Evolutionary conservation across 352 stramenopile species (phyloP).

Genomic region (Sclerospora graminicola): DNA sequence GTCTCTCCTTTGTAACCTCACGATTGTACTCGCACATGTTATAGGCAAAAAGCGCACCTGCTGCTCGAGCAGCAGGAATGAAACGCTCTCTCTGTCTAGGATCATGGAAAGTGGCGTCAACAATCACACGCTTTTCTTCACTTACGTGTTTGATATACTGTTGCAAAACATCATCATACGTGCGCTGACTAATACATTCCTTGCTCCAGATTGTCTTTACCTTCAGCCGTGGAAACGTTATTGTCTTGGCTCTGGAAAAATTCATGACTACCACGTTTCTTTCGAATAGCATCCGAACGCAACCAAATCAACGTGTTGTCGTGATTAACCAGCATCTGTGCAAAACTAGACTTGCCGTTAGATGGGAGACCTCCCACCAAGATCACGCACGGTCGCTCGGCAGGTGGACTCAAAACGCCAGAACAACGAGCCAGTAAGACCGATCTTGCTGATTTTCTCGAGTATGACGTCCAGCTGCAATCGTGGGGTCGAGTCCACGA

Average conservation of each 20-base stretch:
- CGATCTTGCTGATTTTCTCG: conserved; percentile 29
- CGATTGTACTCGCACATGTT: conserved; percentile 57
- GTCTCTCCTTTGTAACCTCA: conserved; percentile 50
- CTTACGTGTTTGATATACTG: conserved; percentile 24
- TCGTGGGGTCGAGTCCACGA: no score
- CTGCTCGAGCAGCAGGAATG: conserved; percentile 18
- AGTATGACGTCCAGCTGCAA: conserved; percentile 24
- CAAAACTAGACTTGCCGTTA: conserved; percentile 58
- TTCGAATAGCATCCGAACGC: no score
- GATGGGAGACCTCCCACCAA: conserved; percentile 43
- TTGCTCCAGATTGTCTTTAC: no score
- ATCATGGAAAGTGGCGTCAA: no score
- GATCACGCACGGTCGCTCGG: no score
- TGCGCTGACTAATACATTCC: no score
- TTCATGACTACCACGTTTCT: conserved; percentile 25
- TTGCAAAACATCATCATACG: no score
- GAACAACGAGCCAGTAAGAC: no score
- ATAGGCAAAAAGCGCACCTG: conserved; percentile 42
- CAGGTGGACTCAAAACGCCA: no score
- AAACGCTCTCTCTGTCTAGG: no score
- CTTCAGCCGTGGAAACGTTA: conserved; percentile 1
- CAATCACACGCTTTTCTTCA: conserved; percentile 42
- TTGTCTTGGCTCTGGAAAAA: conserved; percentile 1
- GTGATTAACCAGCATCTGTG: conserved; percentile 34
- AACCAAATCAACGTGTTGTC: conserved; percentile 24